These are phyloP conservation scores for Diplodia mutila DNA, from an alignment of 2,329 filamentous ascomycete genomes.

Conservation along the genomic window DNA sequence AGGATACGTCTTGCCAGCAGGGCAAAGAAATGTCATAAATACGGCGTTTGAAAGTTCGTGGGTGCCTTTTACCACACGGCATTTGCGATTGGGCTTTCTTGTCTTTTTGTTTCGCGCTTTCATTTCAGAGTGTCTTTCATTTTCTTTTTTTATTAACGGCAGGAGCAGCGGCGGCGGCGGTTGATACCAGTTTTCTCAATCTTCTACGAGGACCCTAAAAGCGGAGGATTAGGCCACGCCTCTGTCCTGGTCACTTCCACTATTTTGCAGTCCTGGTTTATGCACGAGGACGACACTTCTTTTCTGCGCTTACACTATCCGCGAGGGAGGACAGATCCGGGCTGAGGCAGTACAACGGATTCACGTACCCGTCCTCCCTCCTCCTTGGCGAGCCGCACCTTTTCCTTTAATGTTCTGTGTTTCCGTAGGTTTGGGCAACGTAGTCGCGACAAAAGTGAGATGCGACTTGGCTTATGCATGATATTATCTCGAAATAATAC, in stretches of 20 bases:
- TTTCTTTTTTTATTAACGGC: slow-evolving; percentile 8
- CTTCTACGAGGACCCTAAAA: slow-evolving; percentile 18
- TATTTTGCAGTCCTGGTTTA: slow-evolving; percentile 22
- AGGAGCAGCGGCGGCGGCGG: slow-evolving; percentile 23
- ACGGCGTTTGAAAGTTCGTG: slow-evolving; percentile 27
- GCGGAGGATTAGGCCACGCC: slow-evolving; percentile 23
- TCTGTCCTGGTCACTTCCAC: slow-evolving; percentile 24
- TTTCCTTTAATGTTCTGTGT: slow-evolving; percentile 23
- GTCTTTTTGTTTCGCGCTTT: slow-evolving; percentile 14
- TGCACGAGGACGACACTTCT: slow-evolving; percentile 24
- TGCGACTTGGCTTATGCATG: slow-evolving; percentile 24
- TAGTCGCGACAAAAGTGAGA: slow-evolving; percentile 24
- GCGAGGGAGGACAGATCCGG: slow-evolving; percentile 19
- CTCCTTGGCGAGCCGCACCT: slow-evolving; percentile 18
- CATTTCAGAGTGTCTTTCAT: slow-evolving; percentile 9
- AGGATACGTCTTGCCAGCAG: slow-evolving; percentile 18
- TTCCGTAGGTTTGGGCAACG: slow-evolving; percentile 24
- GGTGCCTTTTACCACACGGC: slow-evolving; percentile 21
- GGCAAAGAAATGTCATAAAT: slow-evolving; percentile 24
- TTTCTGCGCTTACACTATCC: slow-evolving; percentile 20
- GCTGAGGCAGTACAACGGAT: slow-evolving; percentile 21
- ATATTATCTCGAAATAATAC: slow-evolving; percentile 24
- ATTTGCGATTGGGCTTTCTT: slow-evolving; percentile 15
- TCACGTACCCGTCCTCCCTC: slow-evolving; percentile 8
- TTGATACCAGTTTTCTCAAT: slow-evolving; percentile 25